Base-by-base conservation (phyloP, 2,329 filamentous ascomycete species). In the Penicillium aurantiogriseum region DNA sequence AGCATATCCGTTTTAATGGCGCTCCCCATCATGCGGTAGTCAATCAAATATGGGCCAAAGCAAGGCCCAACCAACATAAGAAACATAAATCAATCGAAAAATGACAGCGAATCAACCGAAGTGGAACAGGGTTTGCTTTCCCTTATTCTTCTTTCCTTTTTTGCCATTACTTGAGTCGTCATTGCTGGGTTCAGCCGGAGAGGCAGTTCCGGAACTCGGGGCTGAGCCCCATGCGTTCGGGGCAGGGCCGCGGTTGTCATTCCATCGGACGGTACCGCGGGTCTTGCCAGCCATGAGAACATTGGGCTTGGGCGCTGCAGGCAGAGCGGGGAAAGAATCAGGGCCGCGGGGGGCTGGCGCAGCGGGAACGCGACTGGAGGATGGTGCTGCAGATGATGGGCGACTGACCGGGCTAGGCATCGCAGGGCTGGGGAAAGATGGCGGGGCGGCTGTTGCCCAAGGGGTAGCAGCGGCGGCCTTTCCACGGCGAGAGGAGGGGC, bases 281-380 rank as follows among this genome's bases (percentile, higher is more conserved):
- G 78, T 80, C 48, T 79, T 74, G 8, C 79, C 78, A 0, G 77
- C 71, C 74, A 80, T 80, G 42, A 83, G 80, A 35, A 80, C 82
- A 40, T 81, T 84, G 4, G 85, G 84, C 66, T 87, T 97, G 0
- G 89, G 83, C 1, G 91, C 92, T 0, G 86, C 81, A 0, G 92
- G 92, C 1, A 97, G 81, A 1, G 91, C 88, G 0, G 92, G 93
- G 75, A 97, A 97, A 0, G 87, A 85, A 61, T 92, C 88, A 10
- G 71, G 67, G n/a, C 49, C 6, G 2, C 21, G 17, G 27, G 54
- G 21, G 9, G 68, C 71, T 17, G 60, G 64, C 59, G 64, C 19
- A 64, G 70, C 11, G 19, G 64, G 60, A 11, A 60, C 43, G 13
- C 70, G 63, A 9, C 67, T 61, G 17, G 70, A 60, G 2, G 69